phyloP scores from a whole-genome alignment of 1,284 basidiomycete genomes.

The Ganoderma resinaceum region DNA sequence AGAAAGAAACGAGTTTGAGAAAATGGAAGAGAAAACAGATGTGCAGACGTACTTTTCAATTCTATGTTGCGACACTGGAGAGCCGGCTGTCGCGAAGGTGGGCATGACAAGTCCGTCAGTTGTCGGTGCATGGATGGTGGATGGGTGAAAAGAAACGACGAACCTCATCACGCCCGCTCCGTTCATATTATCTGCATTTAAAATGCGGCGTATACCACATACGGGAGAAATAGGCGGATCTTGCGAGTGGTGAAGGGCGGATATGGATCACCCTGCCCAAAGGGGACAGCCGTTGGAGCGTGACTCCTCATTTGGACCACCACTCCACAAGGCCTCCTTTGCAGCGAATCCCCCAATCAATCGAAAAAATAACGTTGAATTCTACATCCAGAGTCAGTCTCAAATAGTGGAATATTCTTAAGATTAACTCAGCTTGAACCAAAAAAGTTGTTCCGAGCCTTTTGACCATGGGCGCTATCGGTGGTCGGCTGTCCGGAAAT shows the following conservation, averaged over 20 bases:
- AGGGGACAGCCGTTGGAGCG: background rate
- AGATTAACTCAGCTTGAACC: background rate
- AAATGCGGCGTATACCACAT: background rate
- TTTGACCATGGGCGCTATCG: no score
- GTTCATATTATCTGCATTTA: background rate
- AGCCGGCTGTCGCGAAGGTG: background rate
- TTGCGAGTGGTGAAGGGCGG: background rate
- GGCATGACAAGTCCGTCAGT: background rate
- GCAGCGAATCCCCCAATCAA: background rate
- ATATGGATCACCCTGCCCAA: background rate
- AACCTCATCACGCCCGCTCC: background rate
- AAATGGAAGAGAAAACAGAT: background rate
- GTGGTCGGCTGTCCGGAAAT: background rate
- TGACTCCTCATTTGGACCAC: background rate
- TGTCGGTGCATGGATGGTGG: background rate
- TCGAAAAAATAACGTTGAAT: no score
- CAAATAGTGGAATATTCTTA: no score
- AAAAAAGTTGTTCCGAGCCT: no score
- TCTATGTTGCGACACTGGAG: background rate
- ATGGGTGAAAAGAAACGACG: background rate
- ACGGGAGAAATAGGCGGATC: background rate
- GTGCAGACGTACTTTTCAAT: background rate
- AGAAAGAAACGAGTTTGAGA: background rate
- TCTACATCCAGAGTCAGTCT: no score
- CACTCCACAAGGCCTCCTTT: background rate